These are phyloP conservation scores for Tetraselmis striata DNA, from an alignment of 139 green algal species.

Conservation along the genomic window DNA sequence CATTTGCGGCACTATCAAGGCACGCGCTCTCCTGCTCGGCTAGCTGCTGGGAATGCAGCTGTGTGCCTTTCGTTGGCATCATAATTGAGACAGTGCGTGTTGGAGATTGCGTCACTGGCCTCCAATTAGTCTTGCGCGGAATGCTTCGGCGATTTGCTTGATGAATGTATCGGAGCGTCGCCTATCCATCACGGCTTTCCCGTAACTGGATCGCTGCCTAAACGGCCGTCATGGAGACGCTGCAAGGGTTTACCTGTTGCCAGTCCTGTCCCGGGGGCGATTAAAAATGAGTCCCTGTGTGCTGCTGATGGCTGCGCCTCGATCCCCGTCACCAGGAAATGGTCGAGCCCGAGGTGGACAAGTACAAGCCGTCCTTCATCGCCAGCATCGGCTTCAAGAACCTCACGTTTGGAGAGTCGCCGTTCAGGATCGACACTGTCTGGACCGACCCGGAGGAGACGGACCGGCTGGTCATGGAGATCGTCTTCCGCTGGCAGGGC, in stretches of 20 bases:
- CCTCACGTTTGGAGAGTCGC: slow-evolving; percentile 76
- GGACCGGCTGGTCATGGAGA: slow-evolving; percentile 46
- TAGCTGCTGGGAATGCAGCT: too few species aligned
- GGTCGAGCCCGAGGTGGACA: slow-evolving; percentile 64
- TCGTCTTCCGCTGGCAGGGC: slow-evolving; percentile 73
- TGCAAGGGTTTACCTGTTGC: not conserved
- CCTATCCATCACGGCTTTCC: too few species aligned
- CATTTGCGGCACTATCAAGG: slow-evolving; percentile 67
- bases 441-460: slow-evolving; percentile 8
- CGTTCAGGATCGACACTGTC: slow-evolving; percentile 59
- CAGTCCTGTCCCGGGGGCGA: too few species aligned
- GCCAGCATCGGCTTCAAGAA: slow-evolving; percentile 78
- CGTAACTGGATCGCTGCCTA: too few species aligned
- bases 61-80: too few species aligned
- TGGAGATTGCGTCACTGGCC: too few species aligned
- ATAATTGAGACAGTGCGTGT: too few species aligned
- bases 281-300: too few species aligned
- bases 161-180: too few species aligned
- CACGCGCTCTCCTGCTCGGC: not conserved
- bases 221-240: too few species aligned
- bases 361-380: slow-evolving; percentile 59
- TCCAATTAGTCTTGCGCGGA: too few species aligned
- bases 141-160: too few species aligned
- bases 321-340: slow-evolving; percentile 25
- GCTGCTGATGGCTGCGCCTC: not conserved